Base-by-base conservation (phyloP, 345 rosid species). In the Eucalyptus curtisii region DNA sequence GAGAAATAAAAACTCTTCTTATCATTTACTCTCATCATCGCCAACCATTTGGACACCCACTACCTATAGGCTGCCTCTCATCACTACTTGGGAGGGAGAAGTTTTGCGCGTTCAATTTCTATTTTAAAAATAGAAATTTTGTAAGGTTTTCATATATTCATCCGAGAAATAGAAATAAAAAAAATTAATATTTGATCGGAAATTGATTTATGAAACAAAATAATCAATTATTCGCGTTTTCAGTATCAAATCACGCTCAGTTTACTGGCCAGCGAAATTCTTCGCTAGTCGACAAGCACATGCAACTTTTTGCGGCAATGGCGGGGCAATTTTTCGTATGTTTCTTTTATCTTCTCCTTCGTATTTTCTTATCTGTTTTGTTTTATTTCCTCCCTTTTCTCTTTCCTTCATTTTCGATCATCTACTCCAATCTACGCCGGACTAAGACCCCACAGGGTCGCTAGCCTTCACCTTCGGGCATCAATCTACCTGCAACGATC, bases 1-100 rank as follows among this genome's bases (percentile, higher is more conserved):
- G 10, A 52, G 0, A 52, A 52, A 52, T 52, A 4, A 52, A 52
- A 52, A 52, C 17, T 19, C 0, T 52, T 52, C 0, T 52, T 1
- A 52, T 52, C 2, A 0, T 50, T 50, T 9, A 50, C 2, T 52
- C 0, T 50, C 0, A 0, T 50, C 4, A 7, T 3, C 9, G 1
- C 22, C 22, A 2, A 1, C 9, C 22, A 50, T 9, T n/a, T n/a
- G 7, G 4, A 7, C 2, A 1, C 57, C 25, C 0, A 52, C 0
- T 19, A 0, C 4, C 25, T 20, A 52, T 0, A 1, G 0, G 4
- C 25, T 22, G 19, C 10, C 57, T 52, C 57, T 9, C 10, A 52
- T 52, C 57, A 19, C 10, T 52, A 52, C 2, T 20, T 0, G 0
- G 17, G 9, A 3, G 4, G 1, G 10, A 17, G 17, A 52, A 52